Conservation (phyloP, 2,329 filamentous ascomycete species). For the Alternaria angustiovoidea region DNA sequence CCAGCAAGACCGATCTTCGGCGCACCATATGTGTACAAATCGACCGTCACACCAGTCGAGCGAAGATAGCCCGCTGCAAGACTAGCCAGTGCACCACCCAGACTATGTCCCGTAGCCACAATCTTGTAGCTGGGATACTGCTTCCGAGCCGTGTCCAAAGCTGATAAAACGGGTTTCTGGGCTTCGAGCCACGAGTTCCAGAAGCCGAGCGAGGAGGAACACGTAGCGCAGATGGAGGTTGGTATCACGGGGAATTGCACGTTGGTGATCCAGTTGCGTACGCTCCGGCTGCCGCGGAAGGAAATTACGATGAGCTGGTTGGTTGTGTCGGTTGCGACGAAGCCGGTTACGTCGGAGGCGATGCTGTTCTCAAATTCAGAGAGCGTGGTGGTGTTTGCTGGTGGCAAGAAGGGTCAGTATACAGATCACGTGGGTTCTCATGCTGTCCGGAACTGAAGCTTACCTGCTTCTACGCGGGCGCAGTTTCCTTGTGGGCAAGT, state of each 20-base stretch:
- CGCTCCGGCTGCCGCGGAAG: slow-evolving; percentile 65
- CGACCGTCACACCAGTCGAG: slow-evolving; percentile 55
- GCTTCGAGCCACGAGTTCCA: slow-evolving; percentile 66
- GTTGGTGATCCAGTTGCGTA: slow-evolving; percentile 70
- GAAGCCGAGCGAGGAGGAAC: slow-evolving; percentile 67
- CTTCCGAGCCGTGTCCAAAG: slow-evolving; percentile 55
- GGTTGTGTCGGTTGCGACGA: slow-evolving; percentile 56
- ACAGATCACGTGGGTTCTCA: background rate
- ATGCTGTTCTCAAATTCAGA: slow-evolving; percentile 58
- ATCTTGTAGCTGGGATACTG: slow-evolving; percentile 63
- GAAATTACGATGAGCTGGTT: slow-evolving; percentile 66
- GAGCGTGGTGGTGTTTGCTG: slow-evolving; percentile 55
- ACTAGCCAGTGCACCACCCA: slow-evolving; percentile 71
- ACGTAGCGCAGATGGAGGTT: slow-evolving; percentile 56
- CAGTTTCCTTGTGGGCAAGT: slow-evolving; percentile 59
- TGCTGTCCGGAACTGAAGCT: fast-evolving
- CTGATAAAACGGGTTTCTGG: slow-evolving; percentile 51
- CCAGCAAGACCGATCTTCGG: slow-evolving; percentile 69
- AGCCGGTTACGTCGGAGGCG: slow-evolving; percentile 57
- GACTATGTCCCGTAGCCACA: slow-evolving; percentile 71
- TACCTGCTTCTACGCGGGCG: slow-evolving; percentile 53
- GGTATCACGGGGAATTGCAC: slow-evolving; percentile 54
- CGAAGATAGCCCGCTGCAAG: slow-evolving; percentile 67
- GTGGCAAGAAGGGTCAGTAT: background rate
- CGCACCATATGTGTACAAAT: slow-evolving; percentile 72